phyloP scores from a whole-genome alignment of 2,329 filamentous ascomycete species.

The Sarocladium brachiariae region DNA sequence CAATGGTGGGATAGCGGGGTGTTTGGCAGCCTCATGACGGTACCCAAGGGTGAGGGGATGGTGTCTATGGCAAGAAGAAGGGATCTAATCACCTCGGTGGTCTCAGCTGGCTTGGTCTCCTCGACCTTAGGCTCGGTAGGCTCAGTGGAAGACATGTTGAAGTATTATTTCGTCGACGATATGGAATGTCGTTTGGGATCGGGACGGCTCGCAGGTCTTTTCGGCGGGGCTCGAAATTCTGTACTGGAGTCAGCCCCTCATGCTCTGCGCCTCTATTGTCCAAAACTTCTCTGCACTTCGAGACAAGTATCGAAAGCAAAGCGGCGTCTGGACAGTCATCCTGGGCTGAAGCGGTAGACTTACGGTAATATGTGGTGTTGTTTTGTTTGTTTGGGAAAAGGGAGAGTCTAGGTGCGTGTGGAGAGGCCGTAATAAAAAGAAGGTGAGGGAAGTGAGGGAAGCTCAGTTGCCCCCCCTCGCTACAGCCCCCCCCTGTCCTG shows the following conservation, averaged over 20 bases:
- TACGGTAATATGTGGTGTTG: constrained; percentile 4
- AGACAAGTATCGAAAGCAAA: not conserved
- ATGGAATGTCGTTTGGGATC: not conserved
- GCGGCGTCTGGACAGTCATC: not conserved
- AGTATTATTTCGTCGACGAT: constrained; percentile 12
- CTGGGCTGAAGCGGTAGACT: not conserved
- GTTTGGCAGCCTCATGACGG: not conserved
- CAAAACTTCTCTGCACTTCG: not conserved
- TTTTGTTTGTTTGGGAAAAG: constrained; percentile 7
- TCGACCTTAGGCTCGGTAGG: constrained; percentile 49
- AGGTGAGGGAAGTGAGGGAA: constrained; percentile 2
- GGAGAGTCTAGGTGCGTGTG: constrained; percentile 5
- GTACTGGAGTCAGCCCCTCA: not conserved
- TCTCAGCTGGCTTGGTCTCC: constrained; percentile 32
- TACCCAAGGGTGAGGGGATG: not conserved
- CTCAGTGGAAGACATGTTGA: constrained; percentile 42
- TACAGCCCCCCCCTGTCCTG: too few species aligned
- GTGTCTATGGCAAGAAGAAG: not conserved
- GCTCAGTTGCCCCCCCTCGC: not conserved
- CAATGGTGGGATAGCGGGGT: not conserved
- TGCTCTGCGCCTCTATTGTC: not conserved
- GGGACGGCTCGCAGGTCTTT: not conserved
- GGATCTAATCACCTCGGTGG: constrained; percentile 18
- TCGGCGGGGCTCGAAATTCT: constrained; percentile 9
- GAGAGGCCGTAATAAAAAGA: constrained; percentile 7